A percentile compares a stretch with the other conserved stretches of the same genome.
These are phyloP conservation scores for Salix purpurea DNA, from an alignment of 345 rosid species.

Conservation along the genomic window DNA sequence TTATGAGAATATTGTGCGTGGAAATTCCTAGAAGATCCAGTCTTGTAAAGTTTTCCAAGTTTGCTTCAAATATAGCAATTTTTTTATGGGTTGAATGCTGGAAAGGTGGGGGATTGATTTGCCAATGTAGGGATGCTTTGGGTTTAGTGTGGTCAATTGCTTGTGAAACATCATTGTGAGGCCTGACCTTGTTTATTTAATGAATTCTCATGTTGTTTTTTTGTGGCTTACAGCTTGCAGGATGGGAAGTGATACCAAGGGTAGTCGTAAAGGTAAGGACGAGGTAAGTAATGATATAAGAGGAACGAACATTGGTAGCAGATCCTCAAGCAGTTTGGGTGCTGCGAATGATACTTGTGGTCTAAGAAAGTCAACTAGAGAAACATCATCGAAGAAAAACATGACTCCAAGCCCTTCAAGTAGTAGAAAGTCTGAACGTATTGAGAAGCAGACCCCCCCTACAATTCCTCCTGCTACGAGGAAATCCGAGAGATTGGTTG, in stretches of 20 bases:
- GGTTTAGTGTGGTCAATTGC: neutral
- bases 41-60: neutral
- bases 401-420: constrained; percentile 9
- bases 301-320: constrained; percentile 35
- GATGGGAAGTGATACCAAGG: constrained; percentile 40
- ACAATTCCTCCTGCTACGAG: constrained; percentile 29
- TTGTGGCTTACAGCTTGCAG: neutral
- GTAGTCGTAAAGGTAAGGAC: constrained; percentile 34
- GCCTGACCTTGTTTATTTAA: neutral
- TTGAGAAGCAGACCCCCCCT: constrained; percentile 42
- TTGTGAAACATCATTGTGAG: neutral
- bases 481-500: constrained; percentile 31
- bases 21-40: no score
- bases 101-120: neutral
- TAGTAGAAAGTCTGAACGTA: constrained; percentile 50
- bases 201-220: neutral
- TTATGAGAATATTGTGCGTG: no score
- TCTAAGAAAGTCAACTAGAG: constrained; percentile 55
- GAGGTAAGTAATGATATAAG: constrained; percentile 26
- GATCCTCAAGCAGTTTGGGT: constrained; percentile 25
- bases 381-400: constrained; percentile 28
- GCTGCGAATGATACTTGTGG: constrained; percentile 25
- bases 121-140: neutral
- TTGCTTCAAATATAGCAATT: neutral
- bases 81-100: neutral